These are phyloP conservation scores for Suhomyces kilbournensis DNA, from an alignment of 805 yeast genomes.

Conservation along the genomic window DNA sequence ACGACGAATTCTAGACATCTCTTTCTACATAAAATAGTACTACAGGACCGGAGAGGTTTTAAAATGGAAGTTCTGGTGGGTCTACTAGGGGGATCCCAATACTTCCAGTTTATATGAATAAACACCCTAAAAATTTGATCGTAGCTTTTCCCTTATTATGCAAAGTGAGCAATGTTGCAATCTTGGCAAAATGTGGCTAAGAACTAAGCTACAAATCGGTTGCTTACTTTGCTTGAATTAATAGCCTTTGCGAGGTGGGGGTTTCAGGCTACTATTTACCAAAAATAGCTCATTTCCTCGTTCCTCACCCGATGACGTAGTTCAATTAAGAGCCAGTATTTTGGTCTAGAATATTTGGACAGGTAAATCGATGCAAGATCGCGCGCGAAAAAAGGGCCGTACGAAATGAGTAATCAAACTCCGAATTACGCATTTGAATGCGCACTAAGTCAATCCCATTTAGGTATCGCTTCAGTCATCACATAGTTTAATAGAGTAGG, in stretches of 20 bases:
- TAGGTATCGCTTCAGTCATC: too few relatives aligned
- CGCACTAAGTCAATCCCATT: not conserved
- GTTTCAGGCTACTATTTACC: not conserved
- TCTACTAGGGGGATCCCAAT: not conserved
- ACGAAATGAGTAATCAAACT: not conserved
- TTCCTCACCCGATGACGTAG: not conserved
- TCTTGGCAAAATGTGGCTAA: not conserved
- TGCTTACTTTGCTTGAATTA: not conserved
- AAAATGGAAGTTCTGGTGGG: not conserved
- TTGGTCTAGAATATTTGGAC: not conserved
- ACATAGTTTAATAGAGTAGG: too few relatives aligned
- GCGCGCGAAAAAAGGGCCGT: not conserved
- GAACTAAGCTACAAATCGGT: not conserved
- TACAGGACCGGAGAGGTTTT: not conserved
- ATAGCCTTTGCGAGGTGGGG: too few relatives aligned
- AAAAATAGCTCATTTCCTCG: not conserved
- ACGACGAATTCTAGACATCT: conserved; percentile 19
- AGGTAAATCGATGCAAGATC: not conserved
- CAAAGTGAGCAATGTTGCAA: not conserved
- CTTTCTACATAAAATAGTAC: not conserved
- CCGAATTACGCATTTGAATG: not conserved
- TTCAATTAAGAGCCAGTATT: not conserved
- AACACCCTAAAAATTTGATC: not conserved
- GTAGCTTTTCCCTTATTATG: not conserved
- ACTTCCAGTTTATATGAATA: not conserved